Evolutionary conservation across 2,329 filamentous ascomycete genomes (phyloP), one percentile per base, ranked within the genome.

Genomic region (Colletotrichum godetiae): DNA sequence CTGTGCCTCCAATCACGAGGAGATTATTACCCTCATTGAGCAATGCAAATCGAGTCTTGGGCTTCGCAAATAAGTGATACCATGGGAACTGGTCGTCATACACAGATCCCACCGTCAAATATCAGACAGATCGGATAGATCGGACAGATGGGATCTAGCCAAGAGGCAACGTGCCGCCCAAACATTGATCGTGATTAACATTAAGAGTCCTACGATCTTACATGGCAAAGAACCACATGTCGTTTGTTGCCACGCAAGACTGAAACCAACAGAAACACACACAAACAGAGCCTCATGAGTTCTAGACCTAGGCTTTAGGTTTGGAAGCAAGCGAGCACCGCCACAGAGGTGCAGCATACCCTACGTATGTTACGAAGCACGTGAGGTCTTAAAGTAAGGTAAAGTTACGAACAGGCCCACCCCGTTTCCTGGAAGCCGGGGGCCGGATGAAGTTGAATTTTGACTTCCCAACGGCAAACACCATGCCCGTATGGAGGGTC

Each of bases 391-490:
- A 1, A n/a, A 35, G 33, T 12, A 35, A 22, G 8, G 42, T 49
- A n/a, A 19, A 1, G 19, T 49, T n/a, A 42, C 2, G 19, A 49
- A n/a, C 42, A 49, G 8, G 42, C 15, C 19, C 8, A 22, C 42
- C 42, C 15, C 42, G 12, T 49, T 49, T 15, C 37, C 27, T 8
- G 12, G 10, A 8, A 27, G 19, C 37, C 12, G 7, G 10, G 13
- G 33, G 19, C 37, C 12, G 7, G n/a, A n/a, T 64, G 67, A 68
- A 42, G 58, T 68, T 15, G 49, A 35, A 63, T 64, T 68, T 64
- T 68, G 67, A 31, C 66, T 63, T 37, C 12, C 29, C 29, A 10
- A 15, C 31, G 66, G n/a, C 35, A 19, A 58, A 55, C 46, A 24
- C 10, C 11, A 24, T 42, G 37, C 15, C 15, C 37, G 37, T 42